Evolutionary conservation across 1,139 yeast genomes (phyloP).

Genomic region (Debaryomycetaceae sp.): DNA sequence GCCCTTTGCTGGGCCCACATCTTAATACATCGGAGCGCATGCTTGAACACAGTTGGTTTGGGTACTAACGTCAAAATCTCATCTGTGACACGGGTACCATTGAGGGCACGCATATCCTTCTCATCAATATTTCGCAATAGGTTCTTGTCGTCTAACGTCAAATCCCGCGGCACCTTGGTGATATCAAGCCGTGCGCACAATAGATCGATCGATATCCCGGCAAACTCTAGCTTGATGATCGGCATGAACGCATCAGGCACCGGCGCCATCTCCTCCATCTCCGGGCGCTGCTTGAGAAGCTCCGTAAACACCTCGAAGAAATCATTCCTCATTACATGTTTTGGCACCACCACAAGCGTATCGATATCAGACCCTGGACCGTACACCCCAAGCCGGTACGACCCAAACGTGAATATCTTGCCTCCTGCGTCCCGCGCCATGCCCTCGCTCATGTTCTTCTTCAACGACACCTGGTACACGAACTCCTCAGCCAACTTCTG

Average conservation of each 20-base stretch:
- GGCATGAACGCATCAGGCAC: constrained; percentile 98
- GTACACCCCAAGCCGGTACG: constrained; percentile 90
- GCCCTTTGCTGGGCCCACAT: constrained; percentile 97
- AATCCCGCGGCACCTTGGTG: constrained; percentile 70
- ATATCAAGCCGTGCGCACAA: constrained; percentile 79
- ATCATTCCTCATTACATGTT: constrained; percentile 87
- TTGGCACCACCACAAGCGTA: constrained; percentile 91
- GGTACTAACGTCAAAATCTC: constrained; percentile 88
- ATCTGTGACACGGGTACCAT: constrained; percentile 97
- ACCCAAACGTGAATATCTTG: constrained; percentile 90
- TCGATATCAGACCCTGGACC: constrained; percentile 99
- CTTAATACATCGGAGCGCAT: constrained; percentile 87
- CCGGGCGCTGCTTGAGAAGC: constrained; percentile 65
- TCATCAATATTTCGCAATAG: constrained; percentile 84
- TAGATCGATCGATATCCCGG: constrained; percentile 87
- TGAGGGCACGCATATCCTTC: constrained; percentile 79
- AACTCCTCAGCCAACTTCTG: constrained; percentile 77
- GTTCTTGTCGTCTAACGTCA: constrained; percentile 81
- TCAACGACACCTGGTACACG: constrained; percentile 74
- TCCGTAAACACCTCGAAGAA: constrained; percentile 78
- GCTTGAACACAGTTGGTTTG: constrained; percentile 86
- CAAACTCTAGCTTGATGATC: constrained; percentile 80
- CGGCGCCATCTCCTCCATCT: constrained; percentile 81
- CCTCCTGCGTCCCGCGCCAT: constrained; percentile 99
- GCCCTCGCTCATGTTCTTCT: constrained; percentile 91